A percentile compares a stretch with the other conserved stretches of the same genome.
Conservation (phyloP, 371 early-diverging fungal species). For the Mucor sp. region DNA sequence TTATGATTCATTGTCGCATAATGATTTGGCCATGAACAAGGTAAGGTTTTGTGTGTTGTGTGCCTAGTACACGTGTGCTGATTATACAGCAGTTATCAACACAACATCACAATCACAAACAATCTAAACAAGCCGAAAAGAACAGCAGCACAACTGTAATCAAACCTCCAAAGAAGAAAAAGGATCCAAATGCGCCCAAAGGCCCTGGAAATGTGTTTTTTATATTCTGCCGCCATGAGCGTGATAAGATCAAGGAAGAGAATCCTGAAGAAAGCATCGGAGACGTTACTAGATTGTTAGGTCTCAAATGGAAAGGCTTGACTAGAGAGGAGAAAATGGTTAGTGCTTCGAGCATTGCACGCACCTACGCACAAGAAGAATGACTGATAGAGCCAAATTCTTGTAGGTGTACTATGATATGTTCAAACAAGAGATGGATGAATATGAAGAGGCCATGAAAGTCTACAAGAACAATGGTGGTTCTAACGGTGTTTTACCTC, state of each 20-base stretch:
- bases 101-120: not conserved
- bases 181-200: slow-evolving; percentile 72
- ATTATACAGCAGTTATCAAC: not conserved
- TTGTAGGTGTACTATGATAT: slow-evolving; percentile 51
- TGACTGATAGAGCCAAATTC: not conserved
- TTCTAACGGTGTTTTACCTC: not conserved
- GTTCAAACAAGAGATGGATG: slow-evolving; percentile 53
- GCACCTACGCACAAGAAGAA: not conserved
- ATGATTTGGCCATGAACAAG: slow-evolving; percentile 16
- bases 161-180: slow-evolving; percentile 44
- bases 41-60: not conserved
- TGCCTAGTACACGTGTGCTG: not conserved
- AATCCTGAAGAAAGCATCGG: slow-evolving; percentile 54
- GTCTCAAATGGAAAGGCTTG: slow-evolving; percentile 54
- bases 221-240: slow-evolving; percentile 57
- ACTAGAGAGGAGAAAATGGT: slow-evolving; percentile 57
- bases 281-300: slow-evolving; percentile 53
- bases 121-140: not conserved
- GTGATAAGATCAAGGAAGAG: slow-evolving; percentile 61
- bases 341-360: not conserved
- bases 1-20: slow-evolving; percentile 14
- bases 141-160: slow-evolving; percentile 2
- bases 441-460: slow-evolving; percentile 56
- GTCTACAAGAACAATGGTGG: slow-evolving; percentile 25
- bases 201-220: slow-evolving; percentile 71